phyloP scores from a whole-genome alignment of 2,329 filamentous ascomycete species.

The Sporothrix brasiliensis region DNA sequence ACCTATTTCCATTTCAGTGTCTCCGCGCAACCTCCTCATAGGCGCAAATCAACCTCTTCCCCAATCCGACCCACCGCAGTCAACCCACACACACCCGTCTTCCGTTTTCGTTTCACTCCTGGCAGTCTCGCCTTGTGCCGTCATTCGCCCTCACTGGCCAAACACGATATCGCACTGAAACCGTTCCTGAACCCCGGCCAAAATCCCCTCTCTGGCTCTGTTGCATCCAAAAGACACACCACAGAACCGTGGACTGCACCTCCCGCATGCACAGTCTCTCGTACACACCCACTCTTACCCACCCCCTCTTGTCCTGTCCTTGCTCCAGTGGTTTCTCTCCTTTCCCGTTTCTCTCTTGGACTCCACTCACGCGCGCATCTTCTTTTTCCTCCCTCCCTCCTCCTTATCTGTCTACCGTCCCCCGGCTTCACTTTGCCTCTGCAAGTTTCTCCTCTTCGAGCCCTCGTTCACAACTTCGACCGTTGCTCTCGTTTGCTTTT shows the following conservation, averaged over 20 bases:
- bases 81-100: not conserved
- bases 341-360: slow-evolving; percentile 15
- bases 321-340: slow-evolving; percentile 17
- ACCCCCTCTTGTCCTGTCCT: slow-evolving; percentile 15
- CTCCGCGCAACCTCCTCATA: slow-evolving; percentile 5
- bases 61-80: slow-evolving; percentile 11
- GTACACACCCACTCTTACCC: slow-evolving; percentile 13
- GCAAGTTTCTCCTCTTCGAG: slow-evolving; percentile 1
- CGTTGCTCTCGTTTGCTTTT: slow-evolving; percentile 9
- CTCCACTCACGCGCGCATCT: slow-evolving; percentile 31
- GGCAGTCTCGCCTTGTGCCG: slow-evolving; percentile 10
- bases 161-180: slow-evolving; percentile 28
- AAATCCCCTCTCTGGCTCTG: not conserved
- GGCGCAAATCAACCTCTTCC: slow-evolving; percentile 18
- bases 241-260: not conserved
- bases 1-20: slow-evolving; percentile 9
- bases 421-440: slow-evolving; percentile 18
- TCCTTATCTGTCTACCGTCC: slow-evolving; percentile 21
- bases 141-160: slow-evolving; percentile 7
- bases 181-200: slow-evolving; percentile 30
- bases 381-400: slow-evolving; percentile 14
- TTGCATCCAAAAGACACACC: not conserved
- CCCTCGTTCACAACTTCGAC: slow-evolving; percentile 19
- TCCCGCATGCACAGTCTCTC: not conserved
- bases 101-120: not conserved